Evolutionary conservation across 768 basidiomycete genomes (phyloP).

Genomic region (Mycena galopus): DNA sequence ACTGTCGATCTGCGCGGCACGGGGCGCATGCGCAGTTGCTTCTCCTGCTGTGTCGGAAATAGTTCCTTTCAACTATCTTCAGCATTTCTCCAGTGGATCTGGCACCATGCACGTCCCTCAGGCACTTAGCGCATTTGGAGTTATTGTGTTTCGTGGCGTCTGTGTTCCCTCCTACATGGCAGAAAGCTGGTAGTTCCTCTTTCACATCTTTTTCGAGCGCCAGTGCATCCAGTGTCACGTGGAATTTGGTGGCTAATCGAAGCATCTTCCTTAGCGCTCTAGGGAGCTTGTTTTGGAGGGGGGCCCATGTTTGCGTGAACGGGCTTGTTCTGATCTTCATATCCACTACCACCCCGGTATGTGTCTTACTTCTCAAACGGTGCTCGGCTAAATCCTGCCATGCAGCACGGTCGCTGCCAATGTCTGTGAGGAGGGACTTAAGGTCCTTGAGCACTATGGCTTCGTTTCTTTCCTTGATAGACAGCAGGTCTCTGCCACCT

Average conservation of each 20-base stretch:
- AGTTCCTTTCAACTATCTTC: background rate
- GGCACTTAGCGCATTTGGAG: background rate
- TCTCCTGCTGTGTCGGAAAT: background rate
- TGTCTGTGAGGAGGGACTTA: slow-evolving; percentile 37
- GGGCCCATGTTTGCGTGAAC: slow-evolving; percentile 46
- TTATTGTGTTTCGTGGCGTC: background rate
- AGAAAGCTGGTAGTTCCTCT: slow-evolving; percentile 46
- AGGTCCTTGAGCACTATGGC: slow-evolving; percentile 43
- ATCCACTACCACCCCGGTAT: slow-evolving; percentile 1
- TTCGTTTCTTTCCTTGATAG: slow-evolving; percentile 42
- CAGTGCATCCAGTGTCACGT: slow-evolving; percentile 30
- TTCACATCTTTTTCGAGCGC: slow-evolving; percentile 27
- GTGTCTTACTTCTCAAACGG: slow-evolving; percentile 24
- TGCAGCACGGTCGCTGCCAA: slow-evolving; percentile 34
- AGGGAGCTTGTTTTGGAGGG: slow-evolving; percentile 21
- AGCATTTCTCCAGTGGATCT: background rate
- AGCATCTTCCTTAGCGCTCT: slow-evolving; percentile 36
- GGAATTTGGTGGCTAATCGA: slow-evolving; percentile 37
- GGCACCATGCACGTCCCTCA: background rate
- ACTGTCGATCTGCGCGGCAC: background rate
- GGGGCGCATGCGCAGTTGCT: background rate
- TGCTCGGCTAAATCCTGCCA: slow-evolving; percentile 47
- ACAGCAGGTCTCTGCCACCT: slow-evolving; percentile 44
- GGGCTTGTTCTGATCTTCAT: slow-evolving; percentile 25
- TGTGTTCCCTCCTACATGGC: slow-evolving; percentile 39